Base-by-base conservation (phyloP, 75 land plant genomes). In the Pinus tabuliformis region DNA sequence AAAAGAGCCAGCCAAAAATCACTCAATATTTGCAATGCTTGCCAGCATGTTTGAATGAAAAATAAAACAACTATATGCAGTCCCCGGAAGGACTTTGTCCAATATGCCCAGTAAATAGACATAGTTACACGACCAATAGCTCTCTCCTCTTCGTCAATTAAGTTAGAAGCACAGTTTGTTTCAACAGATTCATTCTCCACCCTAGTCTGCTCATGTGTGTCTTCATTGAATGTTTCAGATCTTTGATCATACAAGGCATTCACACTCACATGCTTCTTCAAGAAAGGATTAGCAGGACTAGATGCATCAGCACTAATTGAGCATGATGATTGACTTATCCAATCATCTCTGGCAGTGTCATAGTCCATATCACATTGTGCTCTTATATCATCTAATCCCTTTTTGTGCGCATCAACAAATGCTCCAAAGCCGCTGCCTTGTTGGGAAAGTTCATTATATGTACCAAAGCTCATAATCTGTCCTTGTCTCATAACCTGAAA, bases 401-500 rank as follows among this genome's bases (percentile, higher is more conserved):
- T 62, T 45, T 73, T 81, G 36, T 84, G 83, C 16, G 80, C 84
- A 70, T 57, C 73, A 56, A 84, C 84, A 28, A 84, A 72, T 16
- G 73, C 72, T 66, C 68, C 80, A 57, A 84, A 81, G 57, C 72
- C 83, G 0, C 62, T 22, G 16, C 83, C 86, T 13, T 74, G 65
- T 54, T 52, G 6, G 0, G 78, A 58, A 28, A 84, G 76, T 26
- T 81, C 77, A 49, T 45, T 18, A 73, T 77, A 84, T 49, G 56
- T 81, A 3, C 86, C 86, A 36, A 80, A 77, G 57, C 82, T 83
- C 13, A 72, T 80, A 3, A 83, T 76, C 30, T 45, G 59, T 5
- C 85, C 85, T 45, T 80, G 78, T 45, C 76, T 58, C 75, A 83
- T 71, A 45, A 83, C 85, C 85, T 83, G 84, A 49, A 73, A 56